These are phyloP conservation scores for Fraxinus sp. DNA, from an alignment of 305 asterid genomes.

Conservation along the genomic window DNA sequence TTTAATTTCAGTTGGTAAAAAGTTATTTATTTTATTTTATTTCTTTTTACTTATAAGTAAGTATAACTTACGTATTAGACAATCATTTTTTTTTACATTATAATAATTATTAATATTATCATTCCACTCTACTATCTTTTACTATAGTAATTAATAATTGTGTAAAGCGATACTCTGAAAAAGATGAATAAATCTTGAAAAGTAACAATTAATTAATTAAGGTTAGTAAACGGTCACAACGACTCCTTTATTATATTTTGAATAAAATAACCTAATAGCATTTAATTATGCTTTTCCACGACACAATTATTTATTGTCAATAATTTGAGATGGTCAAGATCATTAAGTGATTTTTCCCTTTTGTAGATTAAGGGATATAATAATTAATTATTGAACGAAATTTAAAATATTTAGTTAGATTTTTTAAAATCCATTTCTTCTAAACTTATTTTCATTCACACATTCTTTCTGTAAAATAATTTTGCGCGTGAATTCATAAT, in stretches of 20 bases:
- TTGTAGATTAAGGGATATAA: neutral
- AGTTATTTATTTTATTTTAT: no score
- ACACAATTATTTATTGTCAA: neutral
- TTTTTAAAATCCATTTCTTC: neutral
- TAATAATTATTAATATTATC: neutral
- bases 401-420: neutral
- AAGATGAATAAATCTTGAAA: neutral
- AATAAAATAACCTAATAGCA: neutral
- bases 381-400: neutral
- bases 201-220: neutral
- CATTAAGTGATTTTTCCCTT: neutral
- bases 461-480: neutral
- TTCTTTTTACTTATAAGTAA: no score
- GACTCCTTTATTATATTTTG: neutral
- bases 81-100: no score
- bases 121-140: neutral
- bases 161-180: neutral
- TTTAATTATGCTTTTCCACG: neutral
- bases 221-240: conserved; percentile 19
- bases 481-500: no score
- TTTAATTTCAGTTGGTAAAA: neutral
- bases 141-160: neutral
- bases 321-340: conserved; percentile 7
- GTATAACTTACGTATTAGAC: no score
- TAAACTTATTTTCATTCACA: no score